Conservation (phyloP, 2,329 filamentous ascomycete genomes). For the Talaromyces pinophilus region DNA sequence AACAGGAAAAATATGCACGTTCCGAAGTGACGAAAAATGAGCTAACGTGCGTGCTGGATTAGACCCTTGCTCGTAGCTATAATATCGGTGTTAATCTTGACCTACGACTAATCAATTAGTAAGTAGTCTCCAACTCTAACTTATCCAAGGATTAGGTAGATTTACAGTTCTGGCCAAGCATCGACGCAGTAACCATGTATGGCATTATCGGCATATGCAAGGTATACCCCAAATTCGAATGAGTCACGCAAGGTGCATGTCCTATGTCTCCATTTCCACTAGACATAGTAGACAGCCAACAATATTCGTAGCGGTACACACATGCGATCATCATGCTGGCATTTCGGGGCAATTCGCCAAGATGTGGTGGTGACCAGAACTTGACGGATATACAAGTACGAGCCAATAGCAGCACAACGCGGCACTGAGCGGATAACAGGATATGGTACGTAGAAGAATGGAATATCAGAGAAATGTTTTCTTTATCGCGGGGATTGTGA, state of each 20-base stretch:
- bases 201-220: neutral
- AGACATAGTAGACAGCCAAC: neutral
- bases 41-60: neutral
- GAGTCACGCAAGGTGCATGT: constrained; percentile 15
- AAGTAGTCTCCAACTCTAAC: neutral
- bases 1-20: constrained; percentile 2
- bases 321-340: constrained; percentile 2
- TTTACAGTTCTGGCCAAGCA: constrained; percentile 3
- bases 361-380: neutral
- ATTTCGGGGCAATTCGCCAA: neutral
- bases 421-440: neutral
- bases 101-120: neutral
- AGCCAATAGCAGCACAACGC: neutral
- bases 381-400: neutral
- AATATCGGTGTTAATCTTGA: neutral
- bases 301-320: neutral
- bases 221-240: neutral
- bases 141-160: neutral
- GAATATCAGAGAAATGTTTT: neutral
- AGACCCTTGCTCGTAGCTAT: neutral
- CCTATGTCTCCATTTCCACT: neutral
- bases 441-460: neutral
- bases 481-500: neutral
- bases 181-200: neutral
- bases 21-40: neutral